phyloP scores from a whole-genome alignment of 2,329 filamentous ascomycete genomes.

The Penicillium expansum region DNA sequence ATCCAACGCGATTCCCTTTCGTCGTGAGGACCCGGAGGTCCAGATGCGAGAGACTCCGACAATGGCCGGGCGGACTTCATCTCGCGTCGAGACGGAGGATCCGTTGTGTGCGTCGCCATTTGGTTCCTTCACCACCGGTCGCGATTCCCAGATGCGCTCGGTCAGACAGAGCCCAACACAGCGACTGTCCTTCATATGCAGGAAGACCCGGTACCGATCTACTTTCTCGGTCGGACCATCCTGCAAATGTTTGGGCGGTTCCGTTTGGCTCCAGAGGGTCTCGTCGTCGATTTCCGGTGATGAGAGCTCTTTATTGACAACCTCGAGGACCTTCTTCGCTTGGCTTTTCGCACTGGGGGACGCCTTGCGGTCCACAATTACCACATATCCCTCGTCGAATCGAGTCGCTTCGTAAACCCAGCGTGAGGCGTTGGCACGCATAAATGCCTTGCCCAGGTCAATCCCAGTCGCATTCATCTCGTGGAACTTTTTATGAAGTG shows the following conservation, averaged over 20 bases:
- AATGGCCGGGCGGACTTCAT: slow-evolving; percentile 47
- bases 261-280: slow-evolving; percentile 54
- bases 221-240: slow-evolving; percentile 37
- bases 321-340: slow-evolving; percentile 57
- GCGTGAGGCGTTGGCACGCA: slow-evolving; percentile 51
- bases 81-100: slow-evolving; percentile 48
- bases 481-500: slow-evolving; percentile 63
- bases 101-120: slow-evolving; percentile 25
- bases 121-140: slow-evolving; percentile 42
- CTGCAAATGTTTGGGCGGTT: slow-evolving; percentile 39
- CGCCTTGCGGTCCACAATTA: slow-evolving; percentile 57
- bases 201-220: slow-evolving; percentile 58
- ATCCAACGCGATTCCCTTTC: slow-evolving; percentile 56
- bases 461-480: slow-evolving; percentile 60
- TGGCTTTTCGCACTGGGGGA: slow-evolving; percentile 51
- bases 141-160: slow-evolving; percentile 59
- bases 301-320: slow-evolving; percentile 62
- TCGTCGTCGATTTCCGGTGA: slow-evolving; percentile 59
- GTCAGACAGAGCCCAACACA: slow-evolving; percentile 62
- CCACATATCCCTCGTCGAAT: slow-evolving; percentile 53
- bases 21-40: slow-evolving; percentile 57
- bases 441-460: slow-evolving; percentile 58
- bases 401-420: slow-evolving; percentile 52
- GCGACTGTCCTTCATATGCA: slow-evolving; percentile 60
- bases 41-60: slow-evolving; percentile 65